Conservation (phyloP, 441 rosid species). For the Pelargonium cotyledonis region DNA sequence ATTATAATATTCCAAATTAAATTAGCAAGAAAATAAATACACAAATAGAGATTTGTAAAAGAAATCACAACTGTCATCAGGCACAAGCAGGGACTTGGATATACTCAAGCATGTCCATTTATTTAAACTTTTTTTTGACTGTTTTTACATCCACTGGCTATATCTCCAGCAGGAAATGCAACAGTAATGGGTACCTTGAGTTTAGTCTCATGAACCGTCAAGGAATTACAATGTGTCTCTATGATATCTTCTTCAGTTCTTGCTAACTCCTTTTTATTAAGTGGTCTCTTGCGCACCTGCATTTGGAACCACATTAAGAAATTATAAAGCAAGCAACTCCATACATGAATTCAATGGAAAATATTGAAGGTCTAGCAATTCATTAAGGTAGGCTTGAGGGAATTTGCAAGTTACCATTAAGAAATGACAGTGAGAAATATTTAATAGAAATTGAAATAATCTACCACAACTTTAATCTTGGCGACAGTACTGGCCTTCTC, state of each 20-base stretch:
- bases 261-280: slow-evolving; percentile 86
- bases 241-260: slow-evolving; percentile 92
- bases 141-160: not conserved
- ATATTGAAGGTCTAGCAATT: not conserved
- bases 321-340: not conserved
- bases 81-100: not conserved
- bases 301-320: slow-evolving; percentile 21
- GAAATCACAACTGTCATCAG: not conserved
- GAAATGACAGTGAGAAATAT: not conserved
- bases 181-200: slow-evolving; percentile 54
- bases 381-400: not conserved
- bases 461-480: slow-evolving; percentile 98
- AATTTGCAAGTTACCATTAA: too few species aligned
- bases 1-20: not conserved
- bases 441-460: slow-evolving; percentile 21
- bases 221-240: slow-evolving; percentile 59
- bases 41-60: not conserved
- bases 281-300: slow-evolving; percentile 96
- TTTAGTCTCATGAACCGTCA: slow-evolving; percentile 92
- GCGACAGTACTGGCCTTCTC: slow-evolving; percentile 83
- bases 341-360: too few species aligned
- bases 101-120: not conserved
- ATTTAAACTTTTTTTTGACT: not conserved
- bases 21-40: not conserved
- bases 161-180: slow-evolving; percentile 2